Percentiles rank a stretch among this genome's conserved stretches.
These are phyloP conservation scores for Periconia macrospinosa DNA, from an alignment of 2,329 filamentous ascomycete genomes.

Conservation along the genomic window DNA sequence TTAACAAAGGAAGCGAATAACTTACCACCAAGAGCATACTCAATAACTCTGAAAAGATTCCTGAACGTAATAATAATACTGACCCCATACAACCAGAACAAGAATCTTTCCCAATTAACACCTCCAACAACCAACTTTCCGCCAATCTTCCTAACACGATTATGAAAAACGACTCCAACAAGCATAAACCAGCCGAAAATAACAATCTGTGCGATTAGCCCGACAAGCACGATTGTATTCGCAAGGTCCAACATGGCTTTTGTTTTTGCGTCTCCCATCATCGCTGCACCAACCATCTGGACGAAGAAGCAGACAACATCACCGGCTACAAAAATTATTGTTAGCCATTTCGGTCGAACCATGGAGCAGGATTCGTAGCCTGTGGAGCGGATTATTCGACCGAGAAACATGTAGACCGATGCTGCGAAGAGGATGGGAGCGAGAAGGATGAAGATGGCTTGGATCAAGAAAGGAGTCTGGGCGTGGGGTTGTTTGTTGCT, in stretches of 20 bases:
- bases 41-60: constrained; percentile 24
- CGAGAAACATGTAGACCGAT: constrained; percentile 46
- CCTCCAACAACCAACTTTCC: too few relatives aligned
- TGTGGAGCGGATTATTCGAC: constrained; percentile 36
- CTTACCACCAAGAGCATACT: too few relatives aligned
- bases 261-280: constrained; percentile 25
- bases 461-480: too few relatives aligned
- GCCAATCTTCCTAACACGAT: too few relatives aligned
- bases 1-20: too few relatives aligned
- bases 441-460: constrained; percentile 42
- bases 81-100: constrained; percentile 40
- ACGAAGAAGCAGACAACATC: constrained; percentile 56
- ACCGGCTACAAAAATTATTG: constrained; percentile 55
- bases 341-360: constrained; percentile 48
- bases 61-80: constrained; percentile 47
- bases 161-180: constrained; percentile 52
- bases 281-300: constrained; percentile 45
- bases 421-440: constrained; percentile 47
- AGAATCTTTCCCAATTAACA: too few relatives aligned
- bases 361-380: constrained; percentile 43
- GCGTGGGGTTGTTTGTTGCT: too few relatives aligned
- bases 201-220: constrained; percentile 57
- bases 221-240: constrained; percentile 54
- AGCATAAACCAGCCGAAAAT: constrained; percentile 59
- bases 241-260: constrained; percentile 32